These are phyloP conservation scores for Globisporangium spinosum DNA, from an alignment of 352 stramenopile species.

Conservation along the genomic window DNA sequence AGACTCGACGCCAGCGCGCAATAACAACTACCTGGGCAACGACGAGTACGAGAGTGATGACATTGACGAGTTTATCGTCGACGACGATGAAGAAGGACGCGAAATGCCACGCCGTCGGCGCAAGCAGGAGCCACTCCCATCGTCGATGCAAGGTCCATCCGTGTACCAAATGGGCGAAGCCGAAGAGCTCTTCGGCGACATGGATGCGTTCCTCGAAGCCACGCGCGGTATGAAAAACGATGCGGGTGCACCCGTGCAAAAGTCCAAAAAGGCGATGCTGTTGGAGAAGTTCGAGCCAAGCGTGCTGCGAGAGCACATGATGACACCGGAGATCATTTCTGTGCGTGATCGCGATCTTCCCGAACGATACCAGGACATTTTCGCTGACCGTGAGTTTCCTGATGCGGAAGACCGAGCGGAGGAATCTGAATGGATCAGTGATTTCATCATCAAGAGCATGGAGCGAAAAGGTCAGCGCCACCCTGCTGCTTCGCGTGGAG, in stretches of 20 bases:
- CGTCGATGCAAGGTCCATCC: conserved; percentile 82
- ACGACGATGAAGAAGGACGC: conserved; percentile 86
- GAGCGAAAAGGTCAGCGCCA: conserved; percentile 47
- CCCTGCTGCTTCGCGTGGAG: conserved; percentile 57
- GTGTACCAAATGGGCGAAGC: conserved; percentile 90
- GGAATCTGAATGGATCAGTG: conserved; percentile 88
- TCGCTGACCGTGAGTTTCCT: conserved; percentile 65
- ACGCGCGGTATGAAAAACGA: conserved; percentile 45
- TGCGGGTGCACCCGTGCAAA: conserved; percentile 21
- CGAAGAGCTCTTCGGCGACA: conserved; percentile 87
- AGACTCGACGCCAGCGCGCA: conserved; percentile 54
- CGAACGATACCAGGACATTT: conserved; percentile 78
- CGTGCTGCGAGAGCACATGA: conserved; percentile 87
- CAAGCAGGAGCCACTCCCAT: conserved; percentile 65
- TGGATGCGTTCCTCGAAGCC: conserved; percentile 85
- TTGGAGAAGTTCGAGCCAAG: conserved; percentile 87
- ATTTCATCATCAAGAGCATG: conserved; percentile 82
- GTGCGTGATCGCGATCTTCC: conserved; percentile 80
- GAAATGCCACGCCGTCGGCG: conserved; percentile 68
- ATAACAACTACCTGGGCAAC: conserved; percentile 81
- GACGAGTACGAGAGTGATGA: conserved; percentile 89
- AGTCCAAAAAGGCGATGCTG: conserved; percentile 82
- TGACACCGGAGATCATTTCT: conserved; percentile 77
- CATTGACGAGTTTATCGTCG: conserved; percentile 89
- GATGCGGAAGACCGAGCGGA: conserved; percentile 82